Evolutionary conservation across 768 basidiomycete genomes (phyloP).

Genomic region (Imleria badia): DNA sequence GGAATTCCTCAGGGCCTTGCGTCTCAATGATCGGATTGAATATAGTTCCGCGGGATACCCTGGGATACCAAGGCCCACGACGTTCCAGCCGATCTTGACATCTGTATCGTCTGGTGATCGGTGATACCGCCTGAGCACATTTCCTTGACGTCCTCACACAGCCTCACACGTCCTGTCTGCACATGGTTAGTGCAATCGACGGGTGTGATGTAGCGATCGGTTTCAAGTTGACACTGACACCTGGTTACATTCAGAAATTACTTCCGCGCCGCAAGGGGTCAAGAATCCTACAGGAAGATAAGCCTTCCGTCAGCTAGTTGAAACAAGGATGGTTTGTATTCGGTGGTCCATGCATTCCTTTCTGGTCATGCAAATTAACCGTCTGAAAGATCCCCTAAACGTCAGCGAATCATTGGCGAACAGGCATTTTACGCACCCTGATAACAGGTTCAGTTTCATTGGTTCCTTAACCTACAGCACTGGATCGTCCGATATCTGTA

Average conservation of each 20-base stretch:
- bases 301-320: not conserved
- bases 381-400: not conserved
- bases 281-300: too few species aligned
- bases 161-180: not conserved
- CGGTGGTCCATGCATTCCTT: too few species aligned
- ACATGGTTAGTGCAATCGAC: not conserved
- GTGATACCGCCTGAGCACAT: not conserved
- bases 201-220: constrained; percentile 1
- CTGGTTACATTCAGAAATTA: not conserved
- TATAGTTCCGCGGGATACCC: not conserved
- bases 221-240: constrained; percentile 4
- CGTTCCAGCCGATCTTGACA: constrained; percentile 4
- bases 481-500: too few species aligned
- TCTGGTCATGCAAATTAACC: not conserved
- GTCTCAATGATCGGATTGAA: not conserved
- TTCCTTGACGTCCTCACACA: not conserved
- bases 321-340: not conserved
- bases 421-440: too few species aligned
- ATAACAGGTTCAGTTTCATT: not conserved
- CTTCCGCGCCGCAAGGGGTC: not conserved
- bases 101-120: not conserved
- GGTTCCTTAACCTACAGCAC: not conserved
- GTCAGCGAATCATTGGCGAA: not conserved
- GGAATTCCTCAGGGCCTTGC: too few species aligned
- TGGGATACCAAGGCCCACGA: too few species aligned